Base-by-base conservation (phyloP, 495 filamentous ascomycete genomes). In the Usnea hakonensis region DNA sequence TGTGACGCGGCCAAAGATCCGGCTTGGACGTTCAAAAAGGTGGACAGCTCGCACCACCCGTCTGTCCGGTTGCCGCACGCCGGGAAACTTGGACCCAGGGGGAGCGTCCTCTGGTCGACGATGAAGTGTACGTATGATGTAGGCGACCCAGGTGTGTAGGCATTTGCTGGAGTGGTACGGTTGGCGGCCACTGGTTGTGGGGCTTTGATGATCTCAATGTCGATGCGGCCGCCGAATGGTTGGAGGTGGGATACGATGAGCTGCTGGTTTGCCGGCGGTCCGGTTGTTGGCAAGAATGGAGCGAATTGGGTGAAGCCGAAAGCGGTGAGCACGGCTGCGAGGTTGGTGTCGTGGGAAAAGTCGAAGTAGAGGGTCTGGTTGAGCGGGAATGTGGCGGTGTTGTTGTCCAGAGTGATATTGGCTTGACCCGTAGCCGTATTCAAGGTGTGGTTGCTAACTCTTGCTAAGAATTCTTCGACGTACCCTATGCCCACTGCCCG, bases 121-220 rank as follows among this genome's bases (percentile, higher is more conserved):
- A 87, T 69, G 69, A 88, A 86, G 68, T 87, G 84, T 7, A 88
- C 73, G 65, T 87, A 87, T 14, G 67, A 76, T 5, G 82, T 87
- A 60, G 68, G 36, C 65, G 67, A 13, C 55, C 69, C 30, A 55
- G 79, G 78, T 5, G 65, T 66, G 30, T 68, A 70, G 26, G 56
- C 37, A 60, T 48, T 61, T 19, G 40, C 55, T 19, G 64, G 37
- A 17, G 58, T 60, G 0, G 62, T 68, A n/a, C 84, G 73, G 46
- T 76, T 68, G 0, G 76, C 70, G 19, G 68, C 62, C 3, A 87
- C 70, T 17, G 82, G 78, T 19, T 76, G 72, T 0, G 84, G 85
- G 4, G 84, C 76, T 7, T 73, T 70, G 67, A 87, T 84, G 46
- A 88, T 74, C 64, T 88, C 85, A 54, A 87, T 86, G 68, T 86